phyloP scores from a whole-genome alignment of 805 yeast genomes.

The Candida khao-thaluensis region DNA sequence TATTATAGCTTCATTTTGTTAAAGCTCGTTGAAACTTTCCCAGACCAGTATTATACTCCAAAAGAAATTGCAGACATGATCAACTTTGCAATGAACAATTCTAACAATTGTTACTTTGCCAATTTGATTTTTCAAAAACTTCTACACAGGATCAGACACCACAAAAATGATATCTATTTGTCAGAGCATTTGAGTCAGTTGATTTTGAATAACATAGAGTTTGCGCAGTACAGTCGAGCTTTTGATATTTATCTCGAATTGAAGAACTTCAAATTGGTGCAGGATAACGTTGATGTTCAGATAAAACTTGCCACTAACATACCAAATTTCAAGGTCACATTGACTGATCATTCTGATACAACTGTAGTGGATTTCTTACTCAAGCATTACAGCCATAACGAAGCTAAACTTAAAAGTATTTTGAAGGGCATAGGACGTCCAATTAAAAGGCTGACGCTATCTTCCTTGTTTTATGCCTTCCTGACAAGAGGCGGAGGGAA shows the following conservation, averaged over 20 bases:
- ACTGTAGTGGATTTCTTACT: slow-evolving; percentile 3
- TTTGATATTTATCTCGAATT: background rate
- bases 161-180: background rate
- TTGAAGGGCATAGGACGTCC: slow-evolving; percentile 2
- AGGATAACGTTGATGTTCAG: background rate
- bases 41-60: background rate
- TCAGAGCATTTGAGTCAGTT: background rate
- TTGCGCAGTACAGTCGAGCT: slow-evolving; percentile 2
- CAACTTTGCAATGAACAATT: background rate
- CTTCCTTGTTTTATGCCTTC: slow-evolving; percentile 32
- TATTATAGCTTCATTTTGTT: slow-evolving; percentile 16
- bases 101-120: slow-evolving; percentile 9
- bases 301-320: background rate
- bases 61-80: slow-evolving; percentile 6
- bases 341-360: background rate
- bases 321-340: background rate
- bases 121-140: slow-evolving; percentile 8
- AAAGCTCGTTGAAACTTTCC: slow-evolving; percentile 11
- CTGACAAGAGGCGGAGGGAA: slow-evolving; percentile 24
- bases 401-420: background rate
- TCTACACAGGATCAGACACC: background rate
- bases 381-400: background rate
- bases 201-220: slow-evolving; percentile 1
- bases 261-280: background rate
- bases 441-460: slow-evolving; percentile 30